Percentiles rank a stretch among this genome's conserved stretches.
Evolutionary conservation across 169 alveolate genomes (phyloP).

Genomic region (Eimeria tenella): DNA sequence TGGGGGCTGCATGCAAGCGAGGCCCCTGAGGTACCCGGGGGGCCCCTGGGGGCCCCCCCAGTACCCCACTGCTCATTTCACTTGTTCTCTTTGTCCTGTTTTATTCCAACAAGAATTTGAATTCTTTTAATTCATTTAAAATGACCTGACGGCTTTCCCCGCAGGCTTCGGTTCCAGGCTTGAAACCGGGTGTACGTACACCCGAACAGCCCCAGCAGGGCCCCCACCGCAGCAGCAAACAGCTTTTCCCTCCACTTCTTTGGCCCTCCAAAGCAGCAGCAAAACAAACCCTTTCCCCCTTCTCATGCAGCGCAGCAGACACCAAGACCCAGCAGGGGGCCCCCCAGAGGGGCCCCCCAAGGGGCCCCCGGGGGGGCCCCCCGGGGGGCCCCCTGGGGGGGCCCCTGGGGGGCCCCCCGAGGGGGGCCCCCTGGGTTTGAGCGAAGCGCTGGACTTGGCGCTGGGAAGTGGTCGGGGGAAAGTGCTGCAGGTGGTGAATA

Average conservation of each 20-base stretch:
- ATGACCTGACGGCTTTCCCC: background rate
- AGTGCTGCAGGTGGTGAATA: conserved; percentile 11
- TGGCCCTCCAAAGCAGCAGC: background rate
- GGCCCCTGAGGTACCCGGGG: no score
- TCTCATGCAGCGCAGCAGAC: background rate
- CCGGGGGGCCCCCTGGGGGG: background rate
- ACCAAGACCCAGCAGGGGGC: background rate
- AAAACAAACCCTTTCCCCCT: no score
- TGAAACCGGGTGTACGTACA: background rate
- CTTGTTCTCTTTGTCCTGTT: background rate
- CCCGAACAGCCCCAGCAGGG: no score
- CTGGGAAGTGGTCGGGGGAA: background rate
- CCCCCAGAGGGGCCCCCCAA: background rate
- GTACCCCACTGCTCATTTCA: no score
- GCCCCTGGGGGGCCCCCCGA: background rate
- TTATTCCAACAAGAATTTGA: background rate
- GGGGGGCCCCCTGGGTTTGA: conserved; percentile 1
- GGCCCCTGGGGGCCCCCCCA: no score
- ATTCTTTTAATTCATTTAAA: background rate
- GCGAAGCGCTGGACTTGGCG: conserved; percentile 1
- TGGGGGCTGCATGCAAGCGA: background rate
- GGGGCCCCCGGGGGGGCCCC: background rate
- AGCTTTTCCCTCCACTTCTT: background rate
- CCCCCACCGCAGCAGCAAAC: no score
- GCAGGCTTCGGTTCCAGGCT: background rate